These are phyloP conservation scores for Tothia fuscella DNA, from an alignment of 2,329 filamentous ascomycete genomes.

Conservation along the genomic window DNA sequence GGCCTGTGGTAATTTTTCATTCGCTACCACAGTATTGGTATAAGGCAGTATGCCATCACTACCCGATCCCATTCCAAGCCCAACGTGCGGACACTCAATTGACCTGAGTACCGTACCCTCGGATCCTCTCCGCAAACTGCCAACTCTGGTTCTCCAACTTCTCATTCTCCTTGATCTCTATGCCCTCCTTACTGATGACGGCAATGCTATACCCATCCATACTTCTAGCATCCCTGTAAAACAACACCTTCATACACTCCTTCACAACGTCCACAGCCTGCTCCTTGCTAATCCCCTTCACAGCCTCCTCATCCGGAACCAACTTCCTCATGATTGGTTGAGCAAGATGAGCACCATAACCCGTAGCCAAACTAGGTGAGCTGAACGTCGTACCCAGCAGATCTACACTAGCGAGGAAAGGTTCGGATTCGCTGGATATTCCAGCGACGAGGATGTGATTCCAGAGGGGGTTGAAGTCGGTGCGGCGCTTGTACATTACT, in stretches of 20 bases:
- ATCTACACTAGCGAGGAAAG: constrained; percentile 87
- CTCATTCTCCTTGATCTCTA: constrained; percentile 73
- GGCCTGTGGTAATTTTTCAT: too few relatives aligned
- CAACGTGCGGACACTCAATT: too few relatives aligned
- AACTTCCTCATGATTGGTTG: constrained; percentile 78
- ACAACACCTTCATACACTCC: constrained; percentile 97
- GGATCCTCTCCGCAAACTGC: constrained; percentile 92
- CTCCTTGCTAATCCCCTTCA: constrained; percentile 60
- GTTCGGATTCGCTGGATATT: constrained; percentile 61
- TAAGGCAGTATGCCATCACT: too few relatives aligned
- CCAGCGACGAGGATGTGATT: constrained; percentile 89
- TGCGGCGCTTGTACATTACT: constrained; percentile 89
- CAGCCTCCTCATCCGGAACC: constrained; percentile 73
- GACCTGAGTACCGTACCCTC: constrained; percentile 80
- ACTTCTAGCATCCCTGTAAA: constrained; percentile 91
- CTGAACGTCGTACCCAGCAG: constrained; percentile 86
- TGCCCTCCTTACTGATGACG: constrained; percentile 72
- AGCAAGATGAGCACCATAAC: constrained; percentile 85
- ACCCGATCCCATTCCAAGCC: too few relatives aligned
- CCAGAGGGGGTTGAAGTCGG: constrained; percentile 95
- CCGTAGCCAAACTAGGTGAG: constrained; percentile 79
- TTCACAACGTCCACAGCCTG: constrained; percentile 68
- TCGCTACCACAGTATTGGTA: too few relatives aligned
- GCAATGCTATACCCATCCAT: constrained; percentile 86
- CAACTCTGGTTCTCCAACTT: constrained; percentile 93